Evolutionary conservation across 208 protist species (phyloP), one percentile per base, ranked within the genome.

Genomic region (Leishmania major): DNA sequence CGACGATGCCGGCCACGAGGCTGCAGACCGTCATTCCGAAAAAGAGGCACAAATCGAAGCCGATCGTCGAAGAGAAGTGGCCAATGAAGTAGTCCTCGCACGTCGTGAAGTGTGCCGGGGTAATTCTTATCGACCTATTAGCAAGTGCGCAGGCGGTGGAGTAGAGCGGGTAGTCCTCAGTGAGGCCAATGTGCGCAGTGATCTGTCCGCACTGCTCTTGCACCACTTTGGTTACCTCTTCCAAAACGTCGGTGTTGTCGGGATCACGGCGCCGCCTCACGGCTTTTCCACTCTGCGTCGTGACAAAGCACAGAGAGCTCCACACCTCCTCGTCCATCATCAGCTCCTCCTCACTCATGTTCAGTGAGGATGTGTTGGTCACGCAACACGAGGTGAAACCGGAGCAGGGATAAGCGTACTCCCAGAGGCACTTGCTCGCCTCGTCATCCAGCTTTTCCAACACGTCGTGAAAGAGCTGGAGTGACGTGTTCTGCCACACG

Each of bases 321-420:
- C 79, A 88, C 57, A 72, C 22, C 1, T 60, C 31, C 3, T 45
- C 62, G 7, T 79, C 43, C 43, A 11, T 5, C 19, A 66, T 37
- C 43, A 49, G 53, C 1, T 49, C 84, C 10, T 28, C 64, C 0
- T 69, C 55, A 37, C 53, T 70, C 35, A 55, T n/a, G 15, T 37
- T 62, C 25, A 89, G 37, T 25, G 70, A 53, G 1, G 81, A 75
- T 6, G 83, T 84, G 73, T 92, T 92, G 10, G 84, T 89, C 31
- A 89, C 55, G 67, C 89, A 92, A 69, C 87, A 90, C 7, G 15
- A 79, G 31, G 75, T 81, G 40, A 89, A 80, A 17, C 89, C 89
- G 2, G 87, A 87, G 82, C 87, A 92, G 10, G 79, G 37, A 49
- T 90, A 83, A 8, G 51, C 17, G 7, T 55, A 40, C 74, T 90